Evolutionary conservation across 1,139 yeast species (phyloP).

Genomic region (Nakaseomyces glabratus): DNA sequence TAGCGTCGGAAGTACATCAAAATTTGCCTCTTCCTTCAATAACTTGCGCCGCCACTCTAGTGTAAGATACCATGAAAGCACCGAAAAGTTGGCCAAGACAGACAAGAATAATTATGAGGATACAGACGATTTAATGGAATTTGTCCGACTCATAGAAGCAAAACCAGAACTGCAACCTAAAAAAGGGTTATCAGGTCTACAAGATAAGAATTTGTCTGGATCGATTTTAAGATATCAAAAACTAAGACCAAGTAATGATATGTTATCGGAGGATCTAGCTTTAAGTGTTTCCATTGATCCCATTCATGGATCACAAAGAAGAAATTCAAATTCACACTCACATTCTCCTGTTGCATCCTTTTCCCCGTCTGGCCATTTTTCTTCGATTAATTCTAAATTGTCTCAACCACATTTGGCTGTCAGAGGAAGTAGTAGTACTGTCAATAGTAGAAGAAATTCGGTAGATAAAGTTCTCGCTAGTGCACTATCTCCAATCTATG

Average conservation of each 20-base stretch:
- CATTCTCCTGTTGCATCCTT: conserved; percentile 27
- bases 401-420: conserved; percentile 28
- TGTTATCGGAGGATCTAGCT: conserved; percentile 35
- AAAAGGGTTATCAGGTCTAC: conserved; percentile 29
- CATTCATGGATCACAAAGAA: conserved; percentile 4
- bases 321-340: conserved; percentile 20
- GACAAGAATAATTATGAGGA: conserved; percentile 12
- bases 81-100: conserved; percentile 18
- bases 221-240: conserved; percentile 41
- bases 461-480: conserved; percentile 16
- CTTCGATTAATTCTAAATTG: conserved; percentile 39
- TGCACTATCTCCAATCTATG: conserved; percentile 12
- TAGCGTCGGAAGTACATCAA: conserved; percentile 33
- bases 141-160: conserved; percentile 73
- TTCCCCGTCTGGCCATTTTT: conserved; percentile 33
- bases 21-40: conserved; percentile 35
- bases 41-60: conserved; percentile 34
- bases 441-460: conserved; percentile 18
- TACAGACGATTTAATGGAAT: conserved; percentile 67
- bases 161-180: conserved; percentile 47
- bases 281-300: conserved; percentile 34
- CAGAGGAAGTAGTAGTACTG: conserved; percentile 12
- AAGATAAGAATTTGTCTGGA: conserved; percentile 27
- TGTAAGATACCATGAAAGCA: conserved; percentile 29
- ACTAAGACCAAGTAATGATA: conserved; percentile 39